phyloP scores from a whole-genome alignment of 768 basidiomycete genomes.

The Tylopilus vinaceipallidus region DNA sequence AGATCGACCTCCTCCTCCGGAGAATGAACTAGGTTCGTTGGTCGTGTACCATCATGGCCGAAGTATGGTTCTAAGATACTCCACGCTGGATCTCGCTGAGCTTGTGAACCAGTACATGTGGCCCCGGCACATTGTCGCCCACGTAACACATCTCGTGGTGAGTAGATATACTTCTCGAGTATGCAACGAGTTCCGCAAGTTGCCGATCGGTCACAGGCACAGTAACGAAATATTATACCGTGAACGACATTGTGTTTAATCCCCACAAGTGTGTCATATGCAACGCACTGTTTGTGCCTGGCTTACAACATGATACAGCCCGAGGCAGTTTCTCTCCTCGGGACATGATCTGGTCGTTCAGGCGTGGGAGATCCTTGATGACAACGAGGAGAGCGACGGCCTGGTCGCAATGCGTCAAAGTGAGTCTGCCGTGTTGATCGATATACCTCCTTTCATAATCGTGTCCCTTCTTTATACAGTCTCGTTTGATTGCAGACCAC shows the following conservation, averaged over 20 bases:
- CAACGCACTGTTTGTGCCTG: neutral
- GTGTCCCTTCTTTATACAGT: constrained; percentile 14
- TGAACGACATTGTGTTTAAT: constrained; percentile 56
- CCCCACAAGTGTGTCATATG: constrained; percentile 41
- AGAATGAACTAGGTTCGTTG: constrained; percentile 49
- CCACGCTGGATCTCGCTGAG: neutral
- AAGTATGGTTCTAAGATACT: constrained; percentile 13
- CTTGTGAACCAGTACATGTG: constrained; percentile 15
- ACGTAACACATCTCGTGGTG: constrained; percentile 19
- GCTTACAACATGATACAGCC: constrained; percentile 28
- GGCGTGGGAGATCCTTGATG: constrained; percentile 39
- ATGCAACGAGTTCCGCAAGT: neutral
- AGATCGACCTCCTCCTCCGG: constrained; percentile 36
- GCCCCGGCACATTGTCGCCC: constrained; percentile 19
- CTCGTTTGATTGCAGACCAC: constrained; percentile 31
- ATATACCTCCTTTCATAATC: neutral
- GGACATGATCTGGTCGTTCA: constrained; percentile 45
- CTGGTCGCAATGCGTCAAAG: constrained; percentile 13
- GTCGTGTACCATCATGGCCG: constrained; percentile 38
- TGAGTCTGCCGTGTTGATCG: constrained; percentile 9
- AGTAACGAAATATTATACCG: constrained; percentile 47
- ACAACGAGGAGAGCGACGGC: constrained; percentile 16
- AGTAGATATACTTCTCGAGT: neutral
- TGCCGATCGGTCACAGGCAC: constrained; percentile 8
- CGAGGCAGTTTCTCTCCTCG: constrained; percentile 42